Conservation (phyloP, 1,139 yeast species). For the Diutina neorugosa region DNA sequence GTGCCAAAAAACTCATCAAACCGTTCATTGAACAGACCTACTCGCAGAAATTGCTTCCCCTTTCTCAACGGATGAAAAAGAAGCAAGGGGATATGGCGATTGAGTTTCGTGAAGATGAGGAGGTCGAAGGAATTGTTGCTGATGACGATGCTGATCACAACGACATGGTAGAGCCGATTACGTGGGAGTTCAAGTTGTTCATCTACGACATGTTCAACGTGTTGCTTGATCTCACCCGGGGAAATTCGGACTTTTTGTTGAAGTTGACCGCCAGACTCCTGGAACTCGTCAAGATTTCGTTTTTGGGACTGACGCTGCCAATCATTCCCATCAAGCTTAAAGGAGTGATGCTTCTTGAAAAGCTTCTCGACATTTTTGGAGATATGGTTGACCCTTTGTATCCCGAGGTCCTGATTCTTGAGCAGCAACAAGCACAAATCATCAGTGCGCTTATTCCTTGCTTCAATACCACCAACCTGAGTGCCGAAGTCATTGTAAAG, state of each 20-base stretch:
- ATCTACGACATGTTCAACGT: slow-evolving; percentile 48
- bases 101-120: slow-evolving; percentile 30
- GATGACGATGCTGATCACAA: slow-evolving; percentile 24
- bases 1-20: slow-evolving; percentile 26
- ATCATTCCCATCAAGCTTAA: slow-evolving; percentile 46
- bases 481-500: slow-evolving; percentile 60
- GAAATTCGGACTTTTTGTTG: slow-evolving; percentile 26
- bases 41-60: slow-evolving; percentile 31
- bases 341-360: slow-evolving; percentile 53
- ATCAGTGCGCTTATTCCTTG: slow-evolving; percentile 86
- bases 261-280: slow-evolving; percentile 42
- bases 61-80: slow-evolving; percentile 33
- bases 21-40: slow-evolving; percentile 27
- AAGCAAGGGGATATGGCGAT: slow-evolving; percentile 16
- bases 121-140: slow-evolving; percentile 31
- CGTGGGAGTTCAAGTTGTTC: slow-evolving; percentile 57
- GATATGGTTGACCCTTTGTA: slow-evolving; percentile 60
- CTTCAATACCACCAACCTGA: slow-evolving; percentile 55
- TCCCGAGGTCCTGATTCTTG: slow-evolving; percentile 60
- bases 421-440: slow-evolving; percentile 91
- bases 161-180: slow-evolving; percentile 37
- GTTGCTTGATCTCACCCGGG: slow-evolving; percentile 31
- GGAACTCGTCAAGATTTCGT: slow-evolving; percentile 72
- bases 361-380: slow-evolving; percentile 33
- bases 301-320: slow-evolving; percentile 70